phyloP scores from a whole-genome alignment of 2,329 filamentous ascomycete species.

The Plectosphaerella plurivora region DNA sequence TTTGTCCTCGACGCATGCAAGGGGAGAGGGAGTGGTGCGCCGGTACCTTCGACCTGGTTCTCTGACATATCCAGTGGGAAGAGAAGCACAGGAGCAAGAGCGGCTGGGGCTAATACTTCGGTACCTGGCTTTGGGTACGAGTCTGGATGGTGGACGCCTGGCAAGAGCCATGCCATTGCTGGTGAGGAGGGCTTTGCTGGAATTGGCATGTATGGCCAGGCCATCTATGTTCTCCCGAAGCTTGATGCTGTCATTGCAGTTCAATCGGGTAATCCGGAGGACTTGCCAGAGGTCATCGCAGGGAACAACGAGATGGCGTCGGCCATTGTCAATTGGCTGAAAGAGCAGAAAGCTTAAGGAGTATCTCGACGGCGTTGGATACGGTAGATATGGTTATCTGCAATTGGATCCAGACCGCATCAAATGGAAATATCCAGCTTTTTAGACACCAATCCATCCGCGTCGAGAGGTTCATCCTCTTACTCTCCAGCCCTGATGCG shows the following conservation, averaged over 20 bases:
- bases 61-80: neutral
- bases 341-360: neutral
- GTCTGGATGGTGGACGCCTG: neutral
- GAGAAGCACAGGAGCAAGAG: neutral
- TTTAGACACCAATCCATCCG: no score
- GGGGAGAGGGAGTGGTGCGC: neutral
- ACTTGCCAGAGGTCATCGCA: neutral
- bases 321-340: neutral
- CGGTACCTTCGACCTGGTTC: neutral
- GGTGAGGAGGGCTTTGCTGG: neutral
- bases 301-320: neutral
- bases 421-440: no score
- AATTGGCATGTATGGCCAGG: neutral
- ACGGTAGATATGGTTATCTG: neutral
- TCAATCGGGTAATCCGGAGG: neutral
- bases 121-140: neutral
- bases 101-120: neutral
- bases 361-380: neutral
- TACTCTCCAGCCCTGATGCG: neutral
- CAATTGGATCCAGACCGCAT: no score
- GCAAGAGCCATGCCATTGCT: neutral
- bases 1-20: neutral
- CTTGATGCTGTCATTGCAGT: neutral
- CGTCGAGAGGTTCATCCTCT: no score
- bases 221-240: neutral